A percentile compares a stretch with the other conserved stretches of the same genome.
Conservation (phyloP, 2,329 filamentous ascomycete species). For the Neonectria sp. region DNA sequence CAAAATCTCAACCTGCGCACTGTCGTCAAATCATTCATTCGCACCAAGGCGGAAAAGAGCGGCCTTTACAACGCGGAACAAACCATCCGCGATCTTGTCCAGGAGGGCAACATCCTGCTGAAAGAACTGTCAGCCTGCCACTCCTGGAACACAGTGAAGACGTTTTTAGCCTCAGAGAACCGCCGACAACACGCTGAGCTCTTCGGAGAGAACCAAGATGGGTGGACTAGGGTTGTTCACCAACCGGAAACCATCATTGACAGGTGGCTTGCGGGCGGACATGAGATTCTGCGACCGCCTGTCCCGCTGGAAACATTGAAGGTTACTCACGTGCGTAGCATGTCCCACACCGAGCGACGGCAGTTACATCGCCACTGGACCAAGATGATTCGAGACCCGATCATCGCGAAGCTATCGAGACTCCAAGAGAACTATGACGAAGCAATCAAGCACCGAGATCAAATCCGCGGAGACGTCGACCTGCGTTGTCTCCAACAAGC, state of each 20-base stretch:
- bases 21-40: neutral
- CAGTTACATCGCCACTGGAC: constrained; percentile 1
- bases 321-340: neutral
- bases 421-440: neutral
- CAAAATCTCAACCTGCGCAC: constrained; percentile 7
- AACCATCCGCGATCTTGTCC: neutral
- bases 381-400: neutral
- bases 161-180: neutral
- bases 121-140: neutral
- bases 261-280: neutral
- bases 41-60: constrained; percentile 1
- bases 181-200: neutral
- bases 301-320: neutral
- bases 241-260: neutral
- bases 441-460: constrained; percentile 6
- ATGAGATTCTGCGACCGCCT: neutral
- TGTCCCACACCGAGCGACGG: neutral
- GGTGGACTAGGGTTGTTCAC: neutral
- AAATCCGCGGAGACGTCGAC: constrained; percentile 51
- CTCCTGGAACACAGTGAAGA: neutral
- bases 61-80: neutral
- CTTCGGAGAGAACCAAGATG: neutral
- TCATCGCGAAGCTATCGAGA: neutral
- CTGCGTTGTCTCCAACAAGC: constrained; percentile 56
- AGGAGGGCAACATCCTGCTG: neutral